Evolutionary conservation across 2,329 filamentous ascomycete genomes (phyloP).

Genomic region (Sporothrix variecibatus): DNA sequence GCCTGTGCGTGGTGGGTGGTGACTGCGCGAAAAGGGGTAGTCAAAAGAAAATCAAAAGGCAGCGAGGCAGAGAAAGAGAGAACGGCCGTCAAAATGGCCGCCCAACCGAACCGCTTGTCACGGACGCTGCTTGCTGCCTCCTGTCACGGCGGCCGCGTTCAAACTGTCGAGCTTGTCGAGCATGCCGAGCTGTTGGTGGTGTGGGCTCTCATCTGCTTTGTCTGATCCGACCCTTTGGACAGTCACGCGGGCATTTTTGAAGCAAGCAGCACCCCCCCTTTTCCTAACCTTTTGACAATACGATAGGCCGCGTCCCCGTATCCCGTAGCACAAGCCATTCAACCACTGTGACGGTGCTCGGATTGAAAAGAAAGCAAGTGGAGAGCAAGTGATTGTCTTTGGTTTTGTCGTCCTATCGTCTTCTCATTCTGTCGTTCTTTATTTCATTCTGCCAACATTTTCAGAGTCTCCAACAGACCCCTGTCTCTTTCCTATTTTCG

Average conservation of each 20-base stretch:
- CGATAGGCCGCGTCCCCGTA: neutral
- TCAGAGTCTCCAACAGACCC: neutral
- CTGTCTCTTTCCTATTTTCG: neutral
- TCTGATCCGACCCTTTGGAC: neutral
- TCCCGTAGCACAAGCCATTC: neutral
- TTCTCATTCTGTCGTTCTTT: neutral
- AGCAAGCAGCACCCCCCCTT: neutral
- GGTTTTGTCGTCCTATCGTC: neutral
- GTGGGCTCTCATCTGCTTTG: conserved; percentile 7
- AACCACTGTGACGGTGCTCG: neutral
- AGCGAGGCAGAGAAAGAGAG: neutral
- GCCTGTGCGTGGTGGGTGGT: too few relatives aligned
- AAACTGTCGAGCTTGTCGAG: neutral
- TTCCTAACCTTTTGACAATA: neutral
- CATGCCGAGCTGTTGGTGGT: conserved; percentile 1
- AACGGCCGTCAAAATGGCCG: neutral
- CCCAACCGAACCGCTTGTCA: neutral
- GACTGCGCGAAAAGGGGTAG: neutral
- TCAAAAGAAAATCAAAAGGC: neutral
- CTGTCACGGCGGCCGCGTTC: neutral
- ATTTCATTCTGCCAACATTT: neutral
- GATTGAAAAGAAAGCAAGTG: neutral
- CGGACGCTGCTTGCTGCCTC: neutral
- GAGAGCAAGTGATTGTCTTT: neutral
- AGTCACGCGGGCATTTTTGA: conserved; percentile 18